Percentiles rank a stretch among this genome's conserved stretches.
Conservation (phyloP, 2,329 filamentous ascomycete species). For the Xylariaceae sp. region DNA sequence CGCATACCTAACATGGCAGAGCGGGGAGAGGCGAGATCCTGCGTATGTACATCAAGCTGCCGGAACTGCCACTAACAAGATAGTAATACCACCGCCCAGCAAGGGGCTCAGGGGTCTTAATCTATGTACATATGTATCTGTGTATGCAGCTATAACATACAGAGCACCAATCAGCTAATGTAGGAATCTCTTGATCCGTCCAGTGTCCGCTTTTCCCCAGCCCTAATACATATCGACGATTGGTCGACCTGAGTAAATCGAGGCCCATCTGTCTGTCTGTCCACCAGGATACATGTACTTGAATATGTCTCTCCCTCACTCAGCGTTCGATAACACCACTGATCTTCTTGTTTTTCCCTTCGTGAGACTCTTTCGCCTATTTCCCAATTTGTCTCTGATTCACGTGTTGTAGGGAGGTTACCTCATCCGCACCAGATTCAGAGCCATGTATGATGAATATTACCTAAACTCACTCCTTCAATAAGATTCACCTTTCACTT, state of each 20-base stretch:
- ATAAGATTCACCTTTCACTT: conserved; percentile 10
- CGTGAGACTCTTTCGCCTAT: conserved; percentile 13
- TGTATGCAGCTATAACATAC: too few relatives aligned
- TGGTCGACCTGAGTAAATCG: conserved; percentile 16
- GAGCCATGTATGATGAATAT: conserved; percentile 23
- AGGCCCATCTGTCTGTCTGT: conserved; percentile 17
- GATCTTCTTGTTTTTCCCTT: neutral
- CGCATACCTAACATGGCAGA: neutral
- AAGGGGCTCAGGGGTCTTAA: neutral
- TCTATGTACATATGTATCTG: too few relatives aligned
- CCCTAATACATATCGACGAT: conserved; percentile 21
- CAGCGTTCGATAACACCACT: neutral
- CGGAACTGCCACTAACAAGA: neutral
- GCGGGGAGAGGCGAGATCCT: neutral
- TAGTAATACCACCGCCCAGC: neutral
- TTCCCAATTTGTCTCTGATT: conserved; percentile 19
- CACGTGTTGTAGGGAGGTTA: conserved; percentile 28
- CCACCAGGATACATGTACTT: conserved; percentile 21
- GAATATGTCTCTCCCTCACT: conserved; percentile 16
- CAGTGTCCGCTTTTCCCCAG: conserved; percentile 25
- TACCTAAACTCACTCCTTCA: conserved; percentile 16
- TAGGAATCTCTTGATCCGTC: neutral
- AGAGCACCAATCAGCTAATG: neutral
- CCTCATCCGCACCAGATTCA: conserved; percentile 27
- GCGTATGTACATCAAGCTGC: neutral